Percentiles rank a stretch among this genome's conserved stretches.
These are phyloP conservation scores for Hura crepitans DNA, from an alignment of 441 rosid species.

Conservation along the genomic window DNA sequence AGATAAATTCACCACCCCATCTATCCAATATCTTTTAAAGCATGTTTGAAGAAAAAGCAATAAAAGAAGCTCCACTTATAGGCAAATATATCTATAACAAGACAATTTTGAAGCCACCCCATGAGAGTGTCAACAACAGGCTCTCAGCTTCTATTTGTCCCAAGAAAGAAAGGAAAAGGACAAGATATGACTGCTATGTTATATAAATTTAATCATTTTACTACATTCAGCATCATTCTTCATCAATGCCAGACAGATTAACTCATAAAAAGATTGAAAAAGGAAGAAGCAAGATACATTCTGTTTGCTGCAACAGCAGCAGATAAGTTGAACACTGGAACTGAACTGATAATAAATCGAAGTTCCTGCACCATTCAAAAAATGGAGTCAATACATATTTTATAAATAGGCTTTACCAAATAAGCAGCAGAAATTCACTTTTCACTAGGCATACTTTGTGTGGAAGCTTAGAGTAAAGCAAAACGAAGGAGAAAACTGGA, in stretches of 20 bases:
- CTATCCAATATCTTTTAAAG: background rate
- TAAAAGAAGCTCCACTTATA: background rate
- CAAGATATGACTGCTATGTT: background rate
- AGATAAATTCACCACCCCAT: background rate
- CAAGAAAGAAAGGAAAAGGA: background rate
- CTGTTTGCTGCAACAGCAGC: slow-evolving; percentile 89
- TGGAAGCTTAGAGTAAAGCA: slow-evolving; percentile 93
- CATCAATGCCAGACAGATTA: background rate
- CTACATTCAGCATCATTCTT: slow-evolving; percentile 2
- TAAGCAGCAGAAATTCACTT: slow-evolving; percentile 22
- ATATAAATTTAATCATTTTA: slow-evolving; percentile 1
- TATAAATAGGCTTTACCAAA: slow-evolving; percentile 19
- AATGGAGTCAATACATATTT: slow-evolving; percentile 5
- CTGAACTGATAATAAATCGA: slow-evolving; percentile 81
- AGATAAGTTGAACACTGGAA: slow-evolving; percentile 90
- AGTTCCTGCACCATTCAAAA: slow-evolving; percentile 64
- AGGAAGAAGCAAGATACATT: slow-evolving; percentile 43
- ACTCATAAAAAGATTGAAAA: background rate
- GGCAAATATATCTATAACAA: background rate
- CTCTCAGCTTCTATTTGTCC: background rate
- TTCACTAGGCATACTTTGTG: slow-evolving; percentile 64
- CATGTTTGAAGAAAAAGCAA: background rate
- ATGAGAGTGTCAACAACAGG: background rate
- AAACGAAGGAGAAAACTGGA: slow-evolving; percentile 63
- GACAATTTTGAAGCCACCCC: background rate